A percentile compares a stretch with the other conserved stretches of the same genome.
Evolutionary conservation across 2,329 filamentous ascomycete genomes (phyloP).

Genomic region (Mycocentrospora acerina): DNA sequence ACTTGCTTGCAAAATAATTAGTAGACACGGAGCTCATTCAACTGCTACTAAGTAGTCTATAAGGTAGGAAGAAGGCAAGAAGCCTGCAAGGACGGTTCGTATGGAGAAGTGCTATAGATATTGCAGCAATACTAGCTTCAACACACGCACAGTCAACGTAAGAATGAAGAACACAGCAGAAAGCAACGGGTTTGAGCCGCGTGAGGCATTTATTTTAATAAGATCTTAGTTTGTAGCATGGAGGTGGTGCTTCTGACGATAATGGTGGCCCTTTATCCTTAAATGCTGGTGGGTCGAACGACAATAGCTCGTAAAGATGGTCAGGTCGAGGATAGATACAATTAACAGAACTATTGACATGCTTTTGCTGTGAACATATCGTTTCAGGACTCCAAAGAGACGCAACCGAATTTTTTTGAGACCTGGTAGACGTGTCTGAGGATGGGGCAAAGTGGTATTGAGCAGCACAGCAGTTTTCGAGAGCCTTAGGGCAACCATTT

Average conservation of each 20-base stretch:
- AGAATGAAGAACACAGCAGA: no score
- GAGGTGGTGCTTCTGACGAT: conserved; percentile 77
- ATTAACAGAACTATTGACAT: conserved; percentile 49
- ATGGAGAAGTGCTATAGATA: no score
- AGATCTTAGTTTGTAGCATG: conserved; percentile 83
- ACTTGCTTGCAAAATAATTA: no score
- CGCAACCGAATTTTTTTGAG: conserved; percentile 29
- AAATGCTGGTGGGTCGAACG: conserved; percentile 85
- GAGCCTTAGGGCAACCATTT: conserved; percentile 69
- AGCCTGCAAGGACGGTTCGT: no score
- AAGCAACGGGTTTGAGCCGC: no score
- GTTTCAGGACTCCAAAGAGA: conserved; percentile 41
- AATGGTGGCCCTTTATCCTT: conserved; percentile 78
- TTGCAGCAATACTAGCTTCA: no score
- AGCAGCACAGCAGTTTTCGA: conserved; percentile 50
- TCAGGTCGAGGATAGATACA: conserved; percentile 67
- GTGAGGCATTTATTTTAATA: no score
- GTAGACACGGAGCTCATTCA: no score
- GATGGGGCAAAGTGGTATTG: conserved; percentile 57
- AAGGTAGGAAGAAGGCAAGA: no score
- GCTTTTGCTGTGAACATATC: conserved; percentile 52
- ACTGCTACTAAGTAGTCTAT: no score
- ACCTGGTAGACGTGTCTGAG: conserved; percentile 56
- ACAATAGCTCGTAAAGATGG: conserved; percentile 78
- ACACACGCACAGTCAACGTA: no score